A percentile compares a stretch with the other conserved stretches of the same genome.
Evolutionary conservation across 2,329 filamentous ascomycete genomes (phyloP).

Genomic region (Aspergillus sp.): DNA sequence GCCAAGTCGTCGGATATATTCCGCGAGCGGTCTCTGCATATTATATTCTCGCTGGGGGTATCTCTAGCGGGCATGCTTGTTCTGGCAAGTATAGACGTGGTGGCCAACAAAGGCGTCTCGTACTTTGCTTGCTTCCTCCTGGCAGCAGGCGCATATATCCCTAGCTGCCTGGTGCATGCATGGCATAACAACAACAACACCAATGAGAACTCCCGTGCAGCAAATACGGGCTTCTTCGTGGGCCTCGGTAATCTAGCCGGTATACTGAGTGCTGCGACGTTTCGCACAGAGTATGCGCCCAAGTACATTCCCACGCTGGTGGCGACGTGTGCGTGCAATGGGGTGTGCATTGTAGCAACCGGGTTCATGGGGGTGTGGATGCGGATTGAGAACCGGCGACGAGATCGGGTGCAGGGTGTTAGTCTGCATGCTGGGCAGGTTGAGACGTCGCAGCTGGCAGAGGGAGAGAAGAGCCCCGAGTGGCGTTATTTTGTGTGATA

Average conservation of each 20-base stretch:
- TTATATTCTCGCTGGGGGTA: constrained; percentile 40
- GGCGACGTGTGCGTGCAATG: constrained; percentile 45
- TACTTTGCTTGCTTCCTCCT: constrained; percentile 55
- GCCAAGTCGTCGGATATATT: constrained; percentile 47
- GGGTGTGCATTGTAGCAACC: constrained; percentile 42
- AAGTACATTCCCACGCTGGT: constrained; percentile 49
- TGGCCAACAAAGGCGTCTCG: constrained; percentile 43
- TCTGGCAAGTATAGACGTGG: constrained; percentile 45
- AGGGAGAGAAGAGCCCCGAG: constrained; percentile 39
- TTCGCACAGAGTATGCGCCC: constrained; percentile 50
- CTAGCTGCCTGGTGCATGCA: constrained; percentile 48
- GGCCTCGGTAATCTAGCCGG: constrained; percentile 52
- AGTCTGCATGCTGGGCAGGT: constrained; percentile 39
- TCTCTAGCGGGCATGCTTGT: constrained; percentile 48
- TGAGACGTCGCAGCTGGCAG: constrained; percentile 39
- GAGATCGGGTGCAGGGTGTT: constrained; percentile 39
- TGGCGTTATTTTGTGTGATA: constrained; percentile 32
- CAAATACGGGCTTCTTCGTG: constrained; percentile 50
- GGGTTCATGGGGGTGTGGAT: constrained; percentile 47
- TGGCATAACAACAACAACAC: constrained; percentile 58
- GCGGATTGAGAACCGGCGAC: constrained; percentile 45
- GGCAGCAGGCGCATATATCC: constrained; percentile 46
- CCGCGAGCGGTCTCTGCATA: constrained; percentile 49
- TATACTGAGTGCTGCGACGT: constrained; percentile 47
- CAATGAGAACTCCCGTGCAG: constrained; percentile 51